Evolutionary conservation across 352 stramenopile genomes (phyloP).

Genomic region (Pythium insidiosum): DNA sequence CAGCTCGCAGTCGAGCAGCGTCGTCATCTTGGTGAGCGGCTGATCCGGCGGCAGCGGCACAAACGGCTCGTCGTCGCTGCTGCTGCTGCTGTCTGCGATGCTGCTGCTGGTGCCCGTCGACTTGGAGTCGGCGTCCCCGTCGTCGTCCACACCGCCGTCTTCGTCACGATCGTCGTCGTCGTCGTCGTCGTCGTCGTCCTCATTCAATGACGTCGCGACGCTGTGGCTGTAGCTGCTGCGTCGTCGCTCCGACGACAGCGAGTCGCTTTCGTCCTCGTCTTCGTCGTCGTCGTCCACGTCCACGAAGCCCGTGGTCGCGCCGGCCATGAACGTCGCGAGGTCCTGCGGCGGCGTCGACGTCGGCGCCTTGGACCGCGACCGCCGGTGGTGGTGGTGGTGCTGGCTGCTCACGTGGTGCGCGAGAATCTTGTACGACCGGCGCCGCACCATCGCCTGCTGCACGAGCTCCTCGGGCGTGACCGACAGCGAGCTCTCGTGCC

Average conservation of each 20-base stretch:
- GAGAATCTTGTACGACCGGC: slow-evolving; percentile 45
- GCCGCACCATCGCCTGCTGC: slow-evolving; percentile 41
- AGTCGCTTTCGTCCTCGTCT: slow-evolving; percentile 6
- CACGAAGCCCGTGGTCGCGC: slow-evolving; percentile 20
- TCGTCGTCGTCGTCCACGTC: slow-evolving; percentile 28
- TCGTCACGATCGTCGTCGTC: too few species aligned
- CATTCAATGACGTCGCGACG: slow-evolving; percentile 7
- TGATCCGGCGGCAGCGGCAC: slow-evolving; percentile 43
- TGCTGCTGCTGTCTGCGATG: too few species aligned
- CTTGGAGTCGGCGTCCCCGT: too few species aligned
- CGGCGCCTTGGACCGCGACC: not conserved
- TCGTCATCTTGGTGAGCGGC: slow-evolving; percentile 48
- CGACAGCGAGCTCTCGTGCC: slow-evolving; percentile 7
- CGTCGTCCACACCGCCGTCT: too few species aligned
- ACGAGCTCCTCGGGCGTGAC: slow-evolving; percentile 18
- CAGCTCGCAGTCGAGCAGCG: slow-evolving; percentile 64
- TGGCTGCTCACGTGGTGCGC: too few species aligned
- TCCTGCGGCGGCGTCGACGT: too few species aligned
- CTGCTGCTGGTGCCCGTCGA: slow-evolving; percentile 21
- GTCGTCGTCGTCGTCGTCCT: slow-evolving; percentile 35
- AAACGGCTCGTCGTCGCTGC: slow-evolving; percentile 59
- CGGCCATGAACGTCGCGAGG: slow-evolving; percentile 10
- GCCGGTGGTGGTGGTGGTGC: slow-evolving; percentile 4
- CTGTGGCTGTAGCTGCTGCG: too few species aligned
- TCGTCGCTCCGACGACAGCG: too few species aligned